phyloP scores from a whole-genome alignment of 208 protist species.

The Leishmania mexicana region DNA sequence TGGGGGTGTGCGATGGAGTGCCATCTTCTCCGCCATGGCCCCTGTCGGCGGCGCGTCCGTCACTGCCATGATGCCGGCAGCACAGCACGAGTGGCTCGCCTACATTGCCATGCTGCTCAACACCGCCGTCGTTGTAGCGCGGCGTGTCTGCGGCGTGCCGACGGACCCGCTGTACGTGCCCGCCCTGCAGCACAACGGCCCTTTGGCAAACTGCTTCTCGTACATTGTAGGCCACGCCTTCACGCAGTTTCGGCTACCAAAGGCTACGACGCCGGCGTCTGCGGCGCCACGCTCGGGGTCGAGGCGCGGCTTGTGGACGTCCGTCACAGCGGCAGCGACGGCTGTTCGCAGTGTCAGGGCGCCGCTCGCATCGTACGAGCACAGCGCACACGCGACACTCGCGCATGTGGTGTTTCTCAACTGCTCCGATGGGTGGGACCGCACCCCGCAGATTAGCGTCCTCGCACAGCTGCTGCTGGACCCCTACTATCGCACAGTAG shows the following conservation, averaged over 20 bases:
- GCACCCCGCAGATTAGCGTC: constrained; percentile 85
- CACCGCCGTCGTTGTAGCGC: constrained; percentile 49
- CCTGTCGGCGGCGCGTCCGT: constrained; percentile 10
- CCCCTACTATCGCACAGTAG: constrained; percentile 93
- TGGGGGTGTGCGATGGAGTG: background rate
- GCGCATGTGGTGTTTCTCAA: constrained; percentile 43
- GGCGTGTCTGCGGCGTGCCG: constrained; percentile 48
- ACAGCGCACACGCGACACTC: constrained; percentile 20
- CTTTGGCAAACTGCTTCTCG: constrained; percentile 31
- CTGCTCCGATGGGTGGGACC: constrained; percentile 94
- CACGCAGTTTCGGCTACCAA: constrained; percentile 18
- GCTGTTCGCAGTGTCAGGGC: constrained; percentile 2
- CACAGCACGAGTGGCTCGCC: constrained; percentile 38
- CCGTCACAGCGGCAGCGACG: background rate
- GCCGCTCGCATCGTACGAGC: constrained; percentile 24
- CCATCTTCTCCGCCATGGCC: constrained; percentile 4
- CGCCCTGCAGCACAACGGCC: constrained; percentile 29
- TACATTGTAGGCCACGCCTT: constrained; percentile 42
- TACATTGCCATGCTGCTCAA: constrained; percentile 38
- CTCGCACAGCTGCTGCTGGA: constrained; percentile 90
- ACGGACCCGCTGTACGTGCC: constrained; percentile 49
- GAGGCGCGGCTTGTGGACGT: background rate
- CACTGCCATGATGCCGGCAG: constrained; percentile 8
- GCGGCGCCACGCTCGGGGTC: background rate
- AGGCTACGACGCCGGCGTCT: background rate